Base-by-base conservation (phyloP, 352 stramenopile species). In the Aphanomyces astaci region DNA sequence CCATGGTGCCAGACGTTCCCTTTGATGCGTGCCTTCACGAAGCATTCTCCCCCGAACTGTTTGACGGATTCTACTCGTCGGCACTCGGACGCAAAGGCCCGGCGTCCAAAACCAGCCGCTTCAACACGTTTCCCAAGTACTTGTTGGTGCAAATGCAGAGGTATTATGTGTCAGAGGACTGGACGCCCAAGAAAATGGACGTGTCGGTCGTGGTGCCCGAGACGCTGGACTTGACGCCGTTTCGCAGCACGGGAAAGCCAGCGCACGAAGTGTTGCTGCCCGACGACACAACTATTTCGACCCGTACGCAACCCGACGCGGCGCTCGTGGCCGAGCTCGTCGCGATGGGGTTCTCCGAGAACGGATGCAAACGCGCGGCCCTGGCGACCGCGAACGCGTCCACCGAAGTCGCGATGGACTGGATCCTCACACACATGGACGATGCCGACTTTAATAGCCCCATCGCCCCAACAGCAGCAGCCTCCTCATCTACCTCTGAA, bases 331-430 rank as follows among this genome's bases (percentile, higher is more conserved):
- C 75, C 27, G 95, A 99, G 74, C 77, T 99, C 2, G 95, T 99
- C 75, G 94, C 89, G 24, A 99, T 99, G 96, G 97, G 97, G 27
- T 99, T 99, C 71, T 91, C 84, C 0, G 93, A 98, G 75, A 99
- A 99, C 73, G 96, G 91, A 30, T 98, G 92, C 78, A 98, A 97
- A 72, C 88, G 96, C 60, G 97, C 97, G 52, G 86, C 97, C 24
- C 86, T 97, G 24, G 96, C 86, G 33, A 97, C 82, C 66, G 87
- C 80, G 62, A 98, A 96, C 77, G 78, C 75, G 3, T 83, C 94
- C 69, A 81, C 94, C 4, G 96, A 99, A 69, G 87, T 82, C 33
- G 96, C 96, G 7, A 99, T 98, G 94, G 94, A 98, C 55, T 99
- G 96, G 96, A 92, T 99, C 54, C 98, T 99, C 76, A 95, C 94